These are phyloP conservation scores for Globisporangium uncinulatum DNA, from an alignment of 352 stramenopile genomes.

Conservation along the genomic window DNA sequence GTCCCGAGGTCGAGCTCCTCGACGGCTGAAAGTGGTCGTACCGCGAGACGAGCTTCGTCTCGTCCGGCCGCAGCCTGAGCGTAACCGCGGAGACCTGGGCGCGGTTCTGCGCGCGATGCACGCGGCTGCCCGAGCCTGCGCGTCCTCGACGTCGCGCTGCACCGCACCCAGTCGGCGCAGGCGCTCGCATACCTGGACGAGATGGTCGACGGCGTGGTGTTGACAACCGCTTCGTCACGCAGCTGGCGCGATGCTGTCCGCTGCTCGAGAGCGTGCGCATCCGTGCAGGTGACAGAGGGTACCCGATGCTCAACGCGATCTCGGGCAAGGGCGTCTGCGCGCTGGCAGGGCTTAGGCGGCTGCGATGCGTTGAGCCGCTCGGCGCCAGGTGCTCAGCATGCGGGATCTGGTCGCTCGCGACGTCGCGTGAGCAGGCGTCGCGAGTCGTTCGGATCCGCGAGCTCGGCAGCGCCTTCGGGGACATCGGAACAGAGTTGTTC, in stretches of 20 bases:
- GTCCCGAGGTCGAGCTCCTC: constrained; percentile 50
- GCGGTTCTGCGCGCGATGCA: constrained; percentile 34
- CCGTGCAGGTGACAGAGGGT: constrained; percentile 21
- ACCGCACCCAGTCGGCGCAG: constrained; percentile 38
- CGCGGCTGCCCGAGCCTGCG: constrained; percentile 35
- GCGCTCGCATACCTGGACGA: constrained; percentile 45
- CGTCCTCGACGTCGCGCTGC: constrained; percentile 37
- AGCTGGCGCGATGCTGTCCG: constrained; percentile 20
- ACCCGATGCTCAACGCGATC: constrained; percentile 23
- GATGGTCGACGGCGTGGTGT: constrained; percentile 49
- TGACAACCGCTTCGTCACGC: constrained; percentile 38
- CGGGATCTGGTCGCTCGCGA: constrained; percentile 20
- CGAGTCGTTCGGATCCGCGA: constrained; percentile 23
- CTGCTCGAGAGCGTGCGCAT: constrained; percentile 26
- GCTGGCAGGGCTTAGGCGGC: constrained; percentile 13
- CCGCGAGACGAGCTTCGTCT: constrained; percentile 27
- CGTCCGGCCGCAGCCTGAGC: constrained; percentile 31
- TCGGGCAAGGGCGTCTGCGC: constrained; percentile 27
- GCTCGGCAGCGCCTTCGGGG: constrained; percentile 33
- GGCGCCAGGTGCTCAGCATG: constrained; percentile 25
- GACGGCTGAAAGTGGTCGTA: constrained; percentile 66
- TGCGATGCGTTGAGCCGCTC: constrained; percentile 28
- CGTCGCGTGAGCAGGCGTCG: too few relatives aligned
- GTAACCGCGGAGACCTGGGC: constrained; percentile 33
- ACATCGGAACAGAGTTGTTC: constrained; percentile 30